Base-by-base conservation (phyloP, 495 filamentous ascomycete species). In the Xylaria nigripes region DNA sequence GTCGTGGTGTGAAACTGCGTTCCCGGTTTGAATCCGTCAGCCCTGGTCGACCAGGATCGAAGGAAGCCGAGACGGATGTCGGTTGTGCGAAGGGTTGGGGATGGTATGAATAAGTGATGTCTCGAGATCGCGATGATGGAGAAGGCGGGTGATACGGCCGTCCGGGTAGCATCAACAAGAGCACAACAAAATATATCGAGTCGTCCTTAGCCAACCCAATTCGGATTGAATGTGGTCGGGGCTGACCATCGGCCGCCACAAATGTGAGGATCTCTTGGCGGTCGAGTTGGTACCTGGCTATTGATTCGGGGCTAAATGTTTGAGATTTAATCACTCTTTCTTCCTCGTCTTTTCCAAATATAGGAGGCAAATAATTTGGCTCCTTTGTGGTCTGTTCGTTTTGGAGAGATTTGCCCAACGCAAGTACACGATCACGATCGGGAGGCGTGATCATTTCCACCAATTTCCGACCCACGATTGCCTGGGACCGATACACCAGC, bases 311-410 rank as follows among this genome's bases (percentile, higher is more conserved):
- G 27, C 59, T 65, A 53, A 80, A 80, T 4, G 72, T 67, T 27
- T 78, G 67, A 3, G 63, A 66, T 47, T 76, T 72, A 55, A 80
- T 76, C 34, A 76, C 70, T 18, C 69, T 62, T 27, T 76, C 74
- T 50, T 74, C 70, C 30, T 76, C 72, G 36, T 72, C 61, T 48
- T 69, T 73, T 45, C 62, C 67, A 36, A 73, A 72, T 44, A 81
- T 80, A 38, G 76, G 79, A 32, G 81, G 79, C 16, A 81, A 64
- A 61, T 81, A 78, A 47, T 75, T 75, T 27, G 78, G 78, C 22
- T 79, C 76, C 44, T 70, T 72, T 50, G 72, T 69, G 29, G 63
- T 57, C 50, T 80, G 73, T 58, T 80, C 79, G 22, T 65, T 76
- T 57, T 69, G 75, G 55, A 69, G 71, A 63, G 60, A 63, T 43